These are phyloP conservation scores for Colletotrichum aenigma DNA, from an alignment of 2,329 filamentous ascomycete genomes.

Conservation along the genomic window DNA sequence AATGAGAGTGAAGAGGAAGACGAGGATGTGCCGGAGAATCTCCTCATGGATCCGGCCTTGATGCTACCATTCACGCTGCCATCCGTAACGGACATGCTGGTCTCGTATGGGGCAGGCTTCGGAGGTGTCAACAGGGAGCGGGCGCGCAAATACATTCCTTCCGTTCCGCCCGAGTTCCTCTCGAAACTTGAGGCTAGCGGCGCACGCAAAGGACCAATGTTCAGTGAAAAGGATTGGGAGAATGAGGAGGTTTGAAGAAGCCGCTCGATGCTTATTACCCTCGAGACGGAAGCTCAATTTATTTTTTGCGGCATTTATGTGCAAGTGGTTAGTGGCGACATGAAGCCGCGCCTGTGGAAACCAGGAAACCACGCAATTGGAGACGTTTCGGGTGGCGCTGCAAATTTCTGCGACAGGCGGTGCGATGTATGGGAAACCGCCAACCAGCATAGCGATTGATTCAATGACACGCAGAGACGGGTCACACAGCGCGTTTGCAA, in stretches of 20 bases:
- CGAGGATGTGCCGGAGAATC: slow-evolving; percentile 70
- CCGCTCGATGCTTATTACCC: neutral
- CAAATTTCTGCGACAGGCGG: neutral
- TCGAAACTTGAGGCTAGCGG: slow-evolving; percentile 76
- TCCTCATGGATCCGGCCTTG: slow-evolving; percentile 86
- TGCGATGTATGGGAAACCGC: slow-evolving; percentile 1
- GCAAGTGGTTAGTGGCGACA: neutral
- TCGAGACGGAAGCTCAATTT: neutral
- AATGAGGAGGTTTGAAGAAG: slow-evolving; percentile 60
- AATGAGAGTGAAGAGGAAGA: slow-evolving; percentile 53
- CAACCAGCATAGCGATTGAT: slow-evolving; percentile 17
- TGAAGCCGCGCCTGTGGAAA: neutral
- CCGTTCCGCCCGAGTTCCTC: slow-evolving; percentile 91
- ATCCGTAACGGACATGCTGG: slow-evolving; percentile 95
- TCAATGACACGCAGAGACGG: neutral
- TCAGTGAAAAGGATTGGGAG: slow-evolving; percentile 69
- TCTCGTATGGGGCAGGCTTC: slow-evolving; percentile 93
- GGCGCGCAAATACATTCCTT: slow-evolving; percentile 94
- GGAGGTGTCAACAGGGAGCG: slow-evolving; percentile 90
- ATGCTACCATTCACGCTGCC: slow-evolving; percentile 96
- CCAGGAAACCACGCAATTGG: neutral
- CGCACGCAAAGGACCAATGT: slow-evolving; percentile 58
- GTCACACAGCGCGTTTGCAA: neutral
- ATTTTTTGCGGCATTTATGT: neutral
- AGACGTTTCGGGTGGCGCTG: neutral